Evolutionary conservation across 176 grass and related monocot species (phyloP).

Genomic region (Olyra latifolia): DNA sequence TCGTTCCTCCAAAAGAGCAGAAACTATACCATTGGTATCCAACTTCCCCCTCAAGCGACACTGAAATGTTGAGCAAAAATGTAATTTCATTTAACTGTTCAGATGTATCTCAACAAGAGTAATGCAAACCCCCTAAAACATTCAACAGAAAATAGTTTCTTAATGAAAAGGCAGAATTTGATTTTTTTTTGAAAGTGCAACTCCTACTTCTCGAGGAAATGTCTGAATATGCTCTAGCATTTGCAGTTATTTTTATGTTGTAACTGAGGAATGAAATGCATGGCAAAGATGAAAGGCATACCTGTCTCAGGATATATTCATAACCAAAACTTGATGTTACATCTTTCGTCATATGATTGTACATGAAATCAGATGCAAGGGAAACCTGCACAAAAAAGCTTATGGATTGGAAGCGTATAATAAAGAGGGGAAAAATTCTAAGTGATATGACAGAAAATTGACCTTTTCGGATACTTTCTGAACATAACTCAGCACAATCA

Average conservation of each 20-base stretch:
- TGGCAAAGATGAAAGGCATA: constrained; percentile 22
- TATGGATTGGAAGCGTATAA: constrained; percentile 13
- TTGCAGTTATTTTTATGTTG: not conserved
- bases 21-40: constrained; percentile 61
- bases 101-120: not conserved
- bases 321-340: constrained; percentile 71
- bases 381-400: constrained; percentile 55
- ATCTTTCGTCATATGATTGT: constrained; percentile 60
- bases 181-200: not conserved
- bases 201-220: not conserved
- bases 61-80: constrained; percentile 47
- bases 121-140: not conserved
- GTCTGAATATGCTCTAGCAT: not conserved
- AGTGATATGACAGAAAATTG: constrained; percentile 3
- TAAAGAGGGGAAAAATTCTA: constrained; percentile 1
- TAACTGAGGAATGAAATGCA: not conserved
- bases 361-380: constrained; percentile 82
- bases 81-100: not conserved
- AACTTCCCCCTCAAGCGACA: constrained; percentile 68
- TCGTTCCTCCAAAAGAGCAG: constrained; percentile 68
- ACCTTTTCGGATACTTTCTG: constrained; percentile 83
- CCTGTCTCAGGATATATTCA: constrained; percentile 86
- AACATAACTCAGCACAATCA: constrained; percentile 66
- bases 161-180: not conserved
- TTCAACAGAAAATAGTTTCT: constrained; percentile 2